Evolutionary conservation across 1,284 basidiomycete genomes (phyloP).

Genomic region (Ceratobasidium sp.): DNA sequence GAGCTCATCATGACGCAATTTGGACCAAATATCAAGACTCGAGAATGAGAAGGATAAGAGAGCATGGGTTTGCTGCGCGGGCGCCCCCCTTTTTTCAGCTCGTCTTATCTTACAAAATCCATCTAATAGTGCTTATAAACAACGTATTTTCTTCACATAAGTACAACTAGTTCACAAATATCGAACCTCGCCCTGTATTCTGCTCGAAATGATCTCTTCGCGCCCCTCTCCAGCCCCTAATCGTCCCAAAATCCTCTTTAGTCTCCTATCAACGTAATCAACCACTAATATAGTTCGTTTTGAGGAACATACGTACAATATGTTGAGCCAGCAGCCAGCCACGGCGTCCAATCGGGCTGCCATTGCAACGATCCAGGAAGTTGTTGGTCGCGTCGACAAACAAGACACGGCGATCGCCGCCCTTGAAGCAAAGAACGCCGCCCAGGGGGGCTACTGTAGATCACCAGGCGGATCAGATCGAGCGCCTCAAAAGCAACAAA

Average conservation of each 20-base stretch:
- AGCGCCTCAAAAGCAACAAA: background rate
- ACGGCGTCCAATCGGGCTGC: background rate
- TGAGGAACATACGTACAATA: background rate
- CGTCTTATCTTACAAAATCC: background rate
- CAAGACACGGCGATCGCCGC: slow-evolving; percentile 1
- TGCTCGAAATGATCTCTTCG: background rate
- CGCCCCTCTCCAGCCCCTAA: background rate
- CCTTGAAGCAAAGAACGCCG: background rate
- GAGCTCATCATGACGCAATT: background rate
- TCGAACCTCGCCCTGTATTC: too few species aligned
- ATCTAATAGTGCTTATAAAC: background rate
- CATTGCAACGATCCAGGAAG: background rate
- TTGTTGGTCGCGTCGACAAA: background rate
- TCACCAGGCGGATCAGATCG: background rate
- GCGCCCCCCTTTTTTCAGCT: background rate
- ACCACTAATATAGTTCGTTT: background rate
- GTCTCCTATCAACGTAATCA: too few species aligned
- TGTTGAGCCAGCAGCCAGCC: background rate
- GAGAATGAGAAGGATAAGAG: background rate
- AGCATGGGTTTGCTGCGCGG: background rate
- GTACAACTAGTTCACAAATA: background rate
- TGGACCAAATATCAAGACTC: background rate
- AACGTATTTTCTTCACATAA: background rate
- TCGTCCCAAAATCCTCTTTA: background rate
- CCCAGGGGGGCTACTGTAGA: background rate